Conservation (phyloP, 257 asterid species). For the Solanum raphanifolium region DNA sequence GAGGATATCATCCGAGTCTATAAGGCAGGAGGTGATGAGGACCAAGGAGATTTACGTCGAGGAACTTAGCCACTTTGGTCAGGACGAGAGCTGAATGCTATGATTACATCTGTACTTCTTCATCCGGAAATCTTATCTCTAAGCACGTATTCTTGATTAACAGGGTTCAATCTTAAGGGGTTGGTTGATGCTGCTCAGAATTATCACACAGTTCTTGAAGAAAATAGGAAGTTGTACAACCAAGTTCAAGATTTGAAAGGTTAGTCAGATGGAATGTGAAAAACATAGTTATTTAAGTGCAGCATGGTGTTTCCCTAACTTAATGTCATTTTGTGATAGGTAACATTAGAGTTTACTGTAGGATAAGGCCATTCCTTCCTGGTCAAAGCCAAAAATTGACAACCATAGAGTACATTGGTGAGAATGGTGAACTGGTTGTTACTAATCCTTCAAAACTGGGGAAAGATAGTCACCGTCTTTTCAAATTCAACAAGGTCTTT, state of each 20-base stretch:
- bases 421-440: slow-evolving; percentile 86
- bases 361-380: slow-evolving; percentile 80
- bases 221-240: slow-evolving; percentile 80
- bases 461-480: slow-evolving; percentile 75
- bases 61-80: slow-evolving; percentile 69
- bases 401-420: slow-evolving; percentile 77
- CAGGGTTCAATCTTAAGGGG: slow-evolving; percentile 68
- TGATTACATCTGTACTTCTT: slow-evolving; percentile 4
- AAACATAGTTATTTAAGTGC: background rate
- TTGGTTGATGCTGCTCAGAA: slow-evolving; percentile 82
- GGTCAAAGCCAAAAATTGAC: slow-evolving; percentile 65
- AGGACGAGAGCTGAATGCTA: slow-evolving; percentile 2
- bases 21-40: slow-evolving; percentile 65
- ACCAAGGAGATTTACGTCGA: slow-evolving; percentile 43
- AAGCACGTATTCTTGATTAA: background rate
- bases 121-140: background rate
- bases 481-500: slow-evolving; percentile 88
- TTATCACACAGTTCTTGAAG: slow-evolving; percentile 71
- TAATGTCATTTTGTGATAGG: slow-evolving; percentile 30
- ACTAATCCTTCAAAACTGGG: slow-evolving; percentile 76
- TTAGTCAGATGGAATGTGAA: slow-evolving; percentile 11
- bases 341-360: slow-evolving; percentile 85
- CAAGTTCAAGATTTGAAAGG: slow-evolving; percentile 99
- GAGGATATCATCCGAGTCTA: slow-evolving; percentile 53
- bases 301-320: background rate